Conservation (phyloP, 805 yeast genomes). For the Saturnispora mendoncae region DNA sequence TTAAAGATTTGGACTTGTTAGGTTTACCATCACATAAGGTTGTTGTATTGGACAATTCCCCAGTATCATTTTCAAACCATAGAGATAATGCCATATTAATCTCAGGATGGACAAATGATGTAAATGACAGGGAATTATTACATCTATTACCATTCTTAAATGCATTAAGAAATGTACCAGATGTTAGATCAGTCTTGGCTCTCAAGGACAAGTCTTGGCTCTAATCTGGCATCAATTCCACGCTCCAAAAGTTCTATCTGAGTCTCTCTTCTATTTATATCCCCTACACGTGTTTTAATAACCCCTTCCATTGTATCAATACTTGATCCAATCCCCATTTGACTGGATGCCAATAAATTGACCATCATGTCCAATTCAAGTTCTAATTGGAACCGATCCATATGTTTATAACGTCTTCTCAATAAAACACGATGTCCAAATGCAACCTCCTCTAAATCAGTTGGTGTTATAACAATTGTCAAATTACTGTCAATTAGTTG, state of each 20-base stretch:
- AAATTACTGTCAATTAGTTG: no score
- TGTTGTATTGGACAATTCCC: conserved; percentile 86
- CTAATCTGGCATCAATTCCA: not conserved
- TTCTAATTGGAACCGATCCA: no score
- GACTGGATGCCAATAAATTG: no score
- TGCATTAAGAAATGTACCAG: conserved; percentile 71
- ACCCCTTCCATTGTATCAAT: no score
- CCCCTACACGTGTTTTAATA: no score
- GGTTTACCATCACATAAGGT: conserved; percentile 31
- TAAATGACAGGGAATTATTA: conserved; percentile 77
- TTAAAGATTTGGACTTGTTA: conserved; percentile 48
- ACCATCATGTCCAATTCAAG: no score
- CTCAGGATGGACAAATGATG: conserved; percentile 97
- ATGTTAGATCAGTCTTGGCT: conserved; percentile 65
- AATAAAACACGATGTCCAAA: no score
- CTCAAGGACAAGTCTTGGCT: conserved; percentile 6
- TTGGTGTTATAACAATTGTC: no score
- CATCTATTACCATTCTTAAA: conserved; percentile 72
- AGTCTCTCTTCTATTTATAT: not conserved
- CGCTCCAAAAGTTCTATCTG: not conserved
- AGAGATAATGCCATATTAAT: conserved; percentile 85
- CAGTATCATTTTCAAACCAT: conserved; percentile 76
- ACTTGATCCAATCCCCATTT: no score
- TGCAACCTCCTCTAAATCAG: no score
- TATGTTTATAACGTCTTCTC: no score